A percentile compares a stretch with the other conserved stretches of the same genome.
Evolutionary conservation across 2,329 filamentous ascomycete species (phyloP).

Genomic region (Cadophora sp.): DNA sequence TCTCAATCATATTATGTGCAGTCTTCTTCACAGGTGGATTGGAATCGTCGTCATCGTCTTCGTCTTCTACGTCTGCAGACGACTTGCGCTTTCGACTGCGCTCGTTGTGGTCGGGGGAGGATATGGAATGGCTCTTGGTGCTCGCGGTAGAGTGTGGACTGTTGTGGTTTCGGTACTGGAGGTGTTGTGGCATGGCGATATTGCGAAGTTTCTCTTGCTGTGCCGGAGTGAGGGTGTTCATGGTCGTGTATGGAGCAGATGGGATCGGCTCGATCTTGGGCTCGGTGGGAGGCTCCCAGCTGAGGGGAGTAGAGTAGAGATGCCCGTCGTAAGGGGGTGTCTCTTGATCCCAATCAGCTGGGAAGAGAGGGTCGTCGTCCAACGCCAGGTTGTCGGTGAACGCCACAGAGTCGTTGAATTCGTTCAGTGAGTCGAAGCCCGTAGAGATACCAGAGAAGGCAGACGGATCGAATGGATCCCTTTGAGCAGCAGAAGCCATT

Average conservation of each 20-base stretch:
- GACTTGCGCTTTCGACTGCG: constrained; percentile 72
- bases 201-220: constrained; percentile 66
- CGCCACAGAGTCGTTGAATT: constrained; percentile 35
- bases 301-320: constrained; percentile 43
- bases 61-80: constrained; percentile 65
- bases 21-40: constrained; percentile 80
- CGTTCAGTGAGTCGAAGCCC: constrained; percentile 33
- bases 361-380: constrained; percentile 41
- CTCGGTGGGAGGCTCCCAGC: constrained; percentile 42
- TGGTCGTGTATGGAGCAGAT: constrained; percentile 31
- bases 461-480: constrained; percentile 37
- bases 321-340: constrained; percentile 42
- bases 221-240: constrained; percentile 59
- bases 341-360: constrained; percentile 39
- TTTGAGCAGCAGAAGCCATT: constrained; percentile 37
- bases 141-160: constrained; percentile 63
- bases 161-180: constrained; percentile 56
- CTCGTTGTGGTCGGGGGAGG: constrained; percentile 62
- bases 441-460: constrained; percentile 37
- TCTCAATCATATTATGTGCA: constrained; percentile 98
- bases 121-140: constrained; percentile 54
- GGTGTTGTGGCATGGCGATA: constrained; percentile 69
- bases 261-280: constrained; percentile 37
- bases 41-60: constrained; percentile 64
- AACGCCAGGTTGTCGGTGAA: constrained; percentile 37